Evolutionary conservation across 805 yeast species (phyloP).

Genomic region (Wickerhamiella allomyrinae): DNA sequence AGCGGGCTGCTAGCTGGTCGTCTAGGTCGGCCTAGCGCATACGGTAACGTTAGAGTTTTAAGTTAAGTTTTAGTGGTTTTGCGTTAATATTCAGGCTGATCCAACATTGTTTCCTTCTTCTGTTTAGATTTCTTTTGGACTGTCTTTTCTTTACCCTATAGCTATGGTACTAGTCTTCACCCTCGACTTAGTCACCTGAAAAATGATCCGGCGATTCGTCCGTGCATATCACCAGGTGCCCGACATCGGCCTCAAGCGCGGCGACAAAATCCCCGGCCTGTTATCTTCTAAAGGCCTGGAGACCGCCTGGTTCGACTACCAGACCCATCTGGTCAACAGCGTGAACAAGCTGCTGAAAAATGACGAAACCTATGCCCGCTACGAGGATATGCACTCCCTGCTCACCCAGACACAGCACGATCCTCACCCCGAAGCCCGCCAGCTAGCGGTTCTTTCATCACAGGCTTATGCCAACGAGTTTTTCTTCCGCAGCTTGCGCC

Average conservation of each 20-base stretch:
- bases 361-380: conserved; percentile 7
- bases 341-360: conserved; percentile 17
- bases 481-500: conserved; percentile 32
- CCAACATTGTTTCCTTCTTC: too few species aligned
- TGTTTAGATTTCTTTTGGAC: too few species aligned
- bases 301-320: conserved; percentile 72
- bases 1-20: too few species aligned
- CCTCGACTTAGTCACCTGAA: conserved; percentile 1
- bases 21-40: too few species aligned
- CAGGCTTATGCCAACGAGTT: conserved; percentile 81
- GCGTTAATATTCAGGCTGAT: too few species aligned
- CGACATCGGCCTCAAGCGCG: conserved; percentile 25
- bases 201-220: background rate
- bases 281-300: conserved; percentile 53
- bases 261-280: conserved; percentile 47
- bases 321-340: conserved; percentile 31
- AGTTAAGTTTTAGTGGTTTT: too few species aligned
- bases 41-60: too few species aligned
- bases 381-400: conserved; percentile 6
- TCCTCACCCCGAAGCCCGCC: conserved; percentile 17
- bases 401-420: conserved; percentile 8
- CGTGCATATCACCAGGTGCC: conserved; percentile 14
- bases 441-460: conserved; percentile 66
- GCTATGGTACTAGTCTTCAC: too few species aligned
- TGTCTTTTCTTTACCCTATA: too few species aligned